Evolutionary conservation across 192 early-diverging fungal genomes (phyloP), one percentile per base, ranked within the genome.

Genomic region (Coemansia sp.): DNA sequence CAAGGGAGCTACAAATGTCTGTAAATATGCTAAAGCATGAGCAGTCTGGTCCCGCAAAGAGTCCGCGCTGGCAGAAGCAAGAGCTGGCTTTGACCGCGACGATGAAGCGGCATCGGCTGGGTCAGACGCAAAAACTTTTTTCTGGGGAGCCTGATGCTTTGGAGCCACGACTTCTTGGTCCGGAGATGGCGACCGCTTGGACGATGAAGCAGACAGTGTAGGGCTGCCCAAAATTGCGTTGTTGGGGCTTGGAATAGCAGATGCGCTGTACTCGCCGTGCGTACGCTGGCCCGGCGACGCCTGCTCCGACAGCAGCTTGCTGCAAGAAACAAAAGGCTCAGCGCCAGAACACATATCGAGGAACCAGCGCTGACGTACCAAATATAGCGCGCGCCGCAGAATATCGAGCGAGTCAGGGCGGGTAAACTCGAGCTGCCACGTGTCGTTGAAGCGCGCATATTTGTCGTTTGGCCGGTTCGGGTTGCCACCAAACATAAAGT

Each of bases 401-500:
- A 96, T 85, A 58, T 91, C 88, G 5, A 75, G 70, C 1, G 88
- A 74, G 25, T 57, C 79, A 2, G 92, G 92, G 60, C 76, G 62
- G 11, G 32, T 50, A 7, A 83, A 45, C 21, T 60, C 25, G 21
- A 83, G 38, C 48, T 60, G 60, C 82, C 82, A 83, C 0, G 76
- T 73, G 29, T 83, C 82, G 65, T 75, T 73, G 50, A 76, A 69
- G 19, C 82, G 82, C 27, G 76, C 76, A 2, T 69, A 66, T 39
- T 72, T 75, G 70, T 81, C 64, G 58, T 41, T 81, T 4, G 72
- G 78, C 2, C 69, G 54, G 66, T 72, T 74, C 5, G 94, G 92
- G 60, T 95, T 98, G 25, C 96, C 96, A 9, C 96, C 96, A 85
- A 98, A 98, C 66, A 98, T 66, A 73, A 90, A 93, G 61, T 98